A percentile compares a stretch with the other conserved stretches of the same genome.
phyloP scores from a whole-genome alignment of 139 green algal genomes.

The Astrephomene gubernaculifera region DNA sequence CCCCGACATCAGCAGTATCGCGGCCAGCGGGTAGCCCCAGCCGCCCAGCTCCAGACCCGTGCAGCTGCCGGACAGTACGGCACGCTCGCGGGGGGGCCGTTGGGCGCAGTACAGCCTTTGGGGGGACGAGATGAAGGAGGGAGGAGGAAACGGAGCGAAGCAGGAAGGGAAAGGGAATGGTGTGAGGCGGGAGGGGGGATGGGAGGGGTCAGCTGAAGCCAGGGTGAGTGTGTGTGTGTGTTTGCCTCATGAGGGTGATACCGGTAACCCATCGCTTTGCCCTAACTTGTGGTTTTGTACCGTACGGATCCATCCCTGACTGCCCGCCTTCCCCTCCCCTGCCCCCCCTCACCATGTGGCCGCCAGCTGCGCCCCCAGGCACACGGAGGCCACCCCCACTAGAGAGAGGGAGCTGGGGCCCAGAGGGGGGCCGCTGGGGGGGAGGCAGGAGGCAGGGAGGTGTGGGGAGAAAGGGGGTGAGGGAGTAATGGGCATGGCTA shows the following conservation, averaged over 20 bases:
- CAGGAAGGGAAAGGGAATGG: neutral
- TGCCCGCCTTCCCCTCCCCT: neutral
- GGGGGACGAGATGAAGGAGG: neutral
- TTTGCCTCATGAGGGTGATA: no score
- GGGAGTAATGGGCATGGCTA: neutral
- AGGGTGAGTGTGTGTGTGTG: no score
- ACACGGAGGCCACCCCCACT: slow-evolving; percentile 1
- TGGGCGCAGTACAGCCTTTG: slow-evolving; percentile 16
- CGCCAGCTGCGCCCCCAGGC: slow-evolving; percentile 32
- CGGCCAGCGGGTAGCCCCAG: slow-evolving; percentile 38
- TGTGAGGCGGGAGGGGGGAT: neutral
- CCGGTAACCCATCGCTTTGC: no score
- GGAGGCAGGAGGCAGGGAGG: neutral
- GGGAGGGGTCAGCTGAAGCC: no score
- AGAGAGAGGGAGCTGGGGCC: neutral
- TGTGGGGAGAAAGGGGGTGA: neutral
- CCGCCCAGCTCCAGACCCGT: slow-evolving; percentile 23
- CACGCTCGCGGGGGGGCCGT: neutral
- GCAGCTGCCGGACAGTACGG: slow-evolving; percentile 7
- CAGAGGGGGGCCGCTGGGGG: slow-evolving; percentile 17
- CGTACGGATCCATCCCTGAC: no score
- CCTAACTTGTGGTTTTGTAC: no score
- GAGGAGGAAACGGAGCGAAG: neutral
- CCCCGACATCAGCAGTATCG: slow-evolving; percentile 9
- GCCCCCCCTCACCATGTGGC: slow-evolving; percentile 6